Conservation (phyloP, 2,329 filamentous ascomycete genomes). For the Sporothrix inflata region DNA sequence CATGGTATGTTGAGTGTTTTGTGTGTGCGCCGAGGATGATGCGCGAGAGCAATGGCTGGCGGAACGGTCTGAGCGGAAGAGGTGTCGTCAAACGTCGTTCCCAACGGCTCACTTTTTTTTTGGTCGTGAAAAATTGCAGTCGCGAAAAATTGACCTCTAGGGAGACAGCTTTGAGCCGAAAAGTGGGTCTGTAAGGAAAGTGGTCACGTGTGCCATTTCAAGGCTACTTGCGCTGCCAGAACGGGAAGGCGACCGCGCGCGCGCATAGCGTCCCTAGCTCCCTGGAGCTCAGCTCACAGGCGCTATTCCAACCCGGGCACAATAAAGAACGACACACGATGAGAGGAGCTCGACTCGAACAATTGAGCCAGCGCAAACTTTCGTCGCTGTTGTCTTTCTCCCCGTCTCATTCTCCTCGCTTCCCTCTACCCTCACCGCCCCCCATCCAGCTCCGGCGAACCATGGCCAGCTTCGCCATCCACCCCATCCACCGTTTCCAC, state of each 20-base stretch:
- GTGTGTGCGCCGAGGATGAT: neutral
- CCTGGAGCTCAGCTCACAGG: slow-evolving; percentile 18
- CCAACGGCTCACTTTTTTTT: slow-evolving; percentile 19
- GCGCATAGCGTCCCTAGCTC: neutral
- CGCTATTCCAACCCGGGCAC: slow-evolving; percentile 3
- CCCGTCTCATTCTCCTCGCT: neutral
- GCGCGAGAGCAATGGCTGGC: slow-evolving; percentile 18
- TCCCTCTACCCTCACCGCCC: no score
- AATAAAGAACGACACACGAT: slow-evolving; percentile 7
- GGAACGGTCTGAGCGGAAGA: neutral
- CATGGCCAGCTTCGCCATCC: slow-evolving; percentile 45
- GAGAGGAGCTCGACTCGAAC: neutral
- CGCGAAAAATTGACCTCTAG: slow-evolving; percentile 12
- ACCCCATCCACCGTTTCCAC: slow-evolving; percentile 70
- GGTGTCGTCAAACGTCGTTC: slow-evolving; percentile 22
- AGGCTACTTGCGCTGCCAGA: neutral
- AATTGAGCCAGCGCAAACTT: neutral
- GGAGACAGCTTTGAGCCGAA: neutral
- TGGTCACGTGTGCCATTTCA: neutral
- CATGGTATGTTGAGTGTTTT: slow-evolving; percentile 40
- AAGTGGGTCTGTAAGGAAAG: neutral
- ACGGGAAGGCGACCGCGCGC: neutral
- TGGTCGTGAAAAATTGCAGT: slow-evolving; percentile 27
- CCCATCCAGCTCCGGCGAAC: neutral
- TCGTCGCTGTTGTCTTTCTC: neutral